Evolutionary conservation across 1,139 yeast species (phyloP).

Genomic region (Eremothecium sinecaudum): DNA sequence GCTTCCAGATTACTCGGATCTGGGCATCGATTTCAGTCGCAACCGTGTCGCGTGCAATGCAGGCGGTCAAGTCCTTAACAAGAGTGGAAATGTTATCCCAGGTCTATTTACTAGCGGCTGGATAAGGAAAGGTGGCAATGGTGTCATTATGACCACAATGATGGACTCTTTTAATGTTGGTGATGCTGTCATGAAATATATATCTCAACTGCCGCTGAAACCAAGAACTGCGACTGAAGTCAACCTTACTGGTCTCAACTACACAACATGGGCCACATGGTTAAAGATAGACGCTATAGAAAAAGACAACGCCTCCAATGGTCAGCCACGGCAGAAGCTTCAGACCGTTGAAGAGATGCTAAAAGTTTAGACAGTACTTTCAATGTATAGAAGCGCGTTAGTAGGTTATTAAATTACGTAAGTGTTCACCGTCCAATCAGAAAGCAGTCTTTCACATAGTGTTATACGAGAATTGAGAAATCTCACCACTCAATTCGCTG

Average conservation of each 20-base stretch:
- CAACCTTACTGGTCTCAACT: conserved; percentile 27
- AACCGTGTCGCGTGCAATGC: conserved; percentile 54
- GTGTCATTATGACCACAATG: conserved; percentile 90
- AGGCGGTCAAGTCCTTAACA: conserved; percentile 48
- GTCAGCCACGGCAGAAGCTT: conserved; percentile 37
- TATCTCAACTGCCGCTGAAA: conserved; percentile 17
- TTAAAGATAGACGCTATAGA: conserved; percentile 47
- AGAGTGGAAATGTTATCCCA: conserved; percentile 28
- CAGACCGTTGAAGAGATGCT: conserved; percentile 14
- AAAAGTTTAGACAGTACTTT: background rate
- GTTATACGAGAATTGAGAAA: too few species aligned
- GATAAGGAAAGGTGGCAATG: conserved; percentile 82
- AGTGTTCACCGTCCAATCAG: too few species aligned
- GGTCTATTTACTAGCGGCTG: conserved; percentile 85
- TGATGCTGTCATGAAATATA: conserved; percentile 51
- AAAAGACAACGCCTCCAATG: conserved; percentile 32
- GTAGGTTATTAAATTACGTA: too few species aligned
- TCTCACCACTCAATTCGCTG: too few species aligned
- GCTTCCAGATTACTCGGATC: conserved; percentile 44
- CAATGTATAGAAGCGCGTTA: too few species aligned
- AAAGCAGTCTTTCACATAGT: too few species aligned
- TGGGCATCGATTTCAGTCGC: conserved; percentile 48
- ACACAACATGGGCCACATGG: conserved; percentile 72
- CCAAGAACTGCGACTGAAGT: conserved; percentile 22
- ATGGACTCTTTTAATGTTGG: conserved; percentile 74